These are phyloP conservation scores for Sclerotinia minor DNA, from an alignment of 2,329 filamentous ascomycete genomes.

Conservation along the genomic window DNA sequence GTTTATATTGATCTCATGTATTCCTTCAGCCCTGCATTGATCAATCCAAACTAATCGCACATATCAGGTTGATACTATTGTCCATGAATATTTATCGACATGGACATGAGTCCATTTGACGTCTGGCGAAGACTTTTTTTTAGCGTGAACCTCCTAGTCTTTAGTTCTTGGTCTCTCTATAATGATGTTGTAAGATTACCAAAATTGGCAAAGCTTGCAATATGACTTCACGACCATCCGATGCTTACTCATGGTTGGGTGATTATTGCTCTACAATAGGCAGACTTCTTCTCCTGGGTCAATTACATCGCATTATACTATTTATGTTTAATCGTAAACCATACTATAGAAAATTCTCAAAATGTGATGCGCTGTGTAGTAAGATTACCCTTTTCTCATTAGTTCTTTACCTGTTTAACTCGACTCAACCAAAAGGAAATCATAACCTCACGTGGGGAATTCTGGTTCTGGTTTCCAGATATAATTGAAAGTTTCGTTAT, in stretches of 20 bases:
- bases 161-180: not conserved
- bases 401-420: not conserved
- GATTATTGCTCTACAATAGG: not conserved
- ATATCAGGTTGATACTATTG: not conserved
- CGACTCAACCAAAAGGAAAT: not conserved
- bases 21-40: not conserved
- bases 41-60: not conserved
- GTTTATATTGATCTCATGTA: not conserved
- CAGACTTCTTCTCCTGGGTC: not conserved
- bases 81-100: not conserved
- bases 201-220: not conserved
- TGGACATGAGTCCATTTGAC: too few relatives aligned
- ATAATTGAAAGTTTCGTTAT: not conserved
- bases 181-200: too few relatives aligned
- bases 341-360: not conserved
- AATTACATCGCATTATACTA: not conserved
- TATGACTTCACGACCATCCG: not conserved
- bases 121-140: too few relatives aligned
- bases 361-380: not conserved
- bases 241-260: not conserved
- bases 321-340: not conserved
- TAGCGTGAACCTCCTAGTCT: not conserved
- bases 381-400: not conserved
- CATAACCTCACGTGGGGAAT: not conserved
- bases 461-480: not conserved